Evolutionary conservation across 176 grass and related monocot genomes (phyloP), one percentile per base, ranked within the genome.

Genomic region (Thalia dealbata): DNA sequence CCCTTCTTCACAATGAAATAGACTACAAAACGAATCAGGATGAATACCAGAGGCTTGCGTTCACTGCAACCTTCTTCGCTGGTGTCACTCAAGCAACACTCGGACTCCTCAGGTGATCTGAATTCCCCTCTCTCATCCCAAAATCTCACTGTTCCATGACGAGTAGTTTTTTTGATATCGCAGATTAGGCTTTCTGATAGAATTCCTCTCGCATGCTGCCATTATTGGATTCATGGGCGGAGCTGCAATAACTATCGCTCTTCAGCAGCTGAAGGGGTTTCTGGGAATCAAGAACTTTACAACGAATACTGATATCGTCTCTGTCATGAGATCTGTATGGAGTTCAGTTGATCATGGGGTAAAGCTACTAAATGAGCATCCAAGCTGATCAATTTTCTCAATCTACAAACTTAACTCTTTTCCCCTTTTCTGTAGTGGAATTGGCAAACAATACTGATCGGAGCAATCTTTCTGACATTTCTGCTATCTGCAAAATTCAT

Each of bases 11-110:
- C 68, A 73, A 79, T 58, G 95, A 97, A 69, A 74, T 83, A 72
- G 89, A 97, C 26, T 73, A 72, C n/a, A 76, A 45, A 14, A 84
- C 76, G 67, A 69, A 92, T 30, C 84, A 86, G 80, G 95, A 88
- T 15, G 90, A 84, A 74, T 99, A 99, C 58, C 42, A 73, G 19
- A 73, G 77, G 41, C 95, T 99, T 46, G 95, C 85, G 66, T 99
- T 99, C 66, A 99, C 95, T 1, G 90, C 95, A 14, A 93, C 95
- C 35, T 99, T 99, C 80, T 99, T 99, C 66, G 95, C 95, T 83
- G 95, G 95, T 60, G 81, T 99, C 55, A 99, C 90, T 88, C 90
- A 99, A 86, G 95, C 95, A 65, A 77, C 85, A 50, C 81, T 99
- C 13, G 95, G 95, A 67, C 84, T 99, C 78, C 78, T 99, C 26